phyloP scores from a whole-genome alignment of 2,329 filamentous ascomycete species.

The Sporothrix humicola region DNA sequence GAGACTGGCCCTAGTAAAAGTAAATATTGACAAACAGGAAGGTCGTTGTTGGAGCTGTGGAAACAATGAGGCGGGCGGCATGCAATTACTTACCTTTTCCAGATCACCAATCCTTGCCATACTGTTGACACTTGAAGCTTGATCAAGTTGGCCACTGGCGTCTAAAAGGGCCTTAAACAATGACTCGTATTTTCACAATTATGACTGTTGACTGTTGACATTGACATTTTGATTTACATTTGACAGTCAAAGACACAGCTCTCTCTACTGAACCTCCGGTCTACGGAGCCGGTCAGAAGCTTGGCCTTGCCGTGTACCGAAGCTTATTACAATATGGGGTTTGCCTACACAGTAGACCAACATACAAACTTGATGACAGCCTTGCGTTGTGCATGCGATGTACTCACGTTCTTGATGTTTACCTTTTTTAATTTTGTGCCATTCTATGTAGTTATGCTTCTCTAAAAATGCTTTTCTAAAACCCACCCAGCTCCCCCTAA shows the following conservation, averaged over 20 bases:
- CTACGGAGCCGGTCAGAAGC: constrained; percentile 8
- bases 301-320: background rate
- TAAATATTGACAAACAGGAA: constrained; percentile 18
- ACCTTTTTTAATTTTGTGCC: background rate
- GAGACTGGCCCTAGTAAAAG: background rate
- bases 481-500: too few relatives aligned
- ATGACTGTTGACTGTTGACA: background rate
- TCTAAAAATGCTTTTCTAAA: too few relatives aligned
- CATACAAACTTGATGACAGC: background rate
- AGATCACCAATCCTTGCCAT: too few relatives aligned
- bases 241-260: background rate
- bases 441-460: background rate
- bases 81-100: too few relatives aligned
- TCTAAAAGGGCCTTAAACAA: background rate
- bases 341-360: too few relatives aligned
- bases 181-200: background rate
- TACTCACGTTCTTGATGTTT: background rate
- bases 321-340: too few relatives aligned
- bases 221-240: background rate
- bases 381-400: background rate
- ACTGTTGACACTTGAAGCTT: too few relatives aligned
- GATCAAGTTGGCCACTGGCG: constrained; percentile 2
- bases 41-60: constrained; percentile 7
- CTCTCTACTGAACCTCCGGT: background rate
- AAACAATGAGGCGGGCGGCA: background rate